Conservation (phyloP, 2,329 filamentous ascomycete species). For the Alternaria novae-zelandiae region DNA sequence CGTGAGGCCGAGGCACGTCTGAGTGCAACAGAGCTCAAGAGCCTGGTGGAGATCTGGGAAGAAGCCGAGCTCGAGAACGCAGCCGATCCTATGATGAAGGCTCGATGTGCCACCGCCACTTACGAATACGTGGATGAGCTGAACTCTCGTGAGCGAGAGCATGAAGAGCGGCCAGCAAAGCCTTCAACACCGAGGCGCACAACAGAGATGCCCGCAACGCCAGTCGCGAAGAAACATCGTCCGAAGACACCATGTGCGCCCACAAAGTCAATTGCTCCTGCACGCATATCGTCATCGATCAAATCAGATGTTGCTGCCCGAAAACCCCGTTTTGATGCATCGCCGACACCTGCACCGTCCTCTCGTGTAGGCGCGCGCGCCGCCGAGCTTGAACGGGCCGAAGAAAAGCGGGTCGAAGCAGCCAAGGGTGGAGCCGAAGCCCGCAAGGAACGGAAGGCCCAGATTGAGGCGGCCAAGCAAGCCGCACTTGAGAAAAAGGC, state of each 20-base stretch:
- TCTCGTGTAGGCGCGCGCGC: background rate
- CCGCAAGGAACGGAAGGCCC: slow-evolving; percentile 13
- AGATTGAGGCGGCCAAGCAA: slow-evolving; percentile 15
- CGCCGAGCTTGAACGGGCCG: slow-evolving; percentile 1
- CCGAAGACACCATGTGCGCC: background rate
- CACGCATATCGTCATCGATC: background rate
- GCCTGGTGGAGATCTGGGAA: slow-evolving; percentile 18
- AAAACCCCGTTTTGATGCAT: background rate
- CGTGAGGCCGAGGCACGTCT: slow-evolving; percentile 14
- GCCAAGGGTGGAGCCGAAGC: background rate
- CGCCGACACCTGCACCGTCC: background rate
- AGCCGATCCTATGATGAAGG: slow-evolving; percentile 8
- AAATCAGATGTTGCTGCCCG: background rate
- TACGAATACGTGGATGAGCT: slow-evolving; percentile 26
- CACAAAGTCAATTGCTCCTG: background rate
- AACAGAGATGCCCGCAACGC: background rate
- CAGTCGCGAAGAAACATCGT: background rate
- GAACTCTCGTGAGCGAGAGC: slow-evolving; percentile 8
- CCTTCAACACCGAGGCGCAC: slow-evolving; percentile 12
- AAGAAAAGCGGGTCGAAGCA: slow-evolving; percentile 3
- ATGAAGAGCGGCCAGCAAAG: slow-evolving; percentile 14
- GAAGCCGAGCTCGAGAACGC: slow-evolving; percentile 19
- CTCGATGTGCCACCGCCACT: slow-evolving; percentile 17
- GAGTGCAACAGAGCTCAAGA: slow-evolving; percentile 9
- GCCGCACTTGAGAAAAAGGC: slow-evolving; percentile 15